These are phyloP conservation scores for Ananas comosus DNA, from an alignment of 176 grass and related monocot genomes.

Conservation along the genomic window DNA sequence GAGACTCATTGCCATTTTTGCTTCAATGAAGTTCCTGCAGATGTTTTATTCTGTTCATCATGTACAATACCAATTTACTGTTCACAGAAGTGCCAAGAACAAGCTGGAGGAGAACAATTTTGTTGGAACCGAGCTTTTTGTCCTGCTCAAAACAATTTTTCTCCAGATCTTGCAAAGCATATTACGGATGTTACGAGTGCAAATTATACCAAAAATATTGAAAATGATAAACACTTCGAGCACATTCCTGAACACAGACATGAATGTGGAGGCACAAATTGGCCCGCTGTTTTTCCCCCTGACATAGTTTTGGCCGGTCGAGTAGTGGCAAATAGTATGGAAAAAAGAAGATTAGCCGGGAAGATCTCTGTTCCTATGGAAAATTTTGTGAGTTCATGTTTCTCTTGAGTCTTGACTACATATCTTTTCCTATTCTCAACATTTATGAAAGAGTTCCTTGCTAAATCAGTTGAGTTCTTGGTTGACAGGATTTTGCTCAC, in stretches of 20 bases:
- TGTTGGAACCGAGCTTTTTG: slow-evolving; percentile 14
- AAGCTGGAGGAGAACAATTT: slow-evolving; percentile 35
- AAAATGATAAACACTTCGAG: slow-evolving; percentile 14
- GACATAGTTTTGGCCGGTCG: slow-evolving; percentile 89
- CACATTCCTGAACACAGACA: slow-evolving; percentile 66
- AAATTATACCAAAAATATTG: slow-evolving; percentile 12
- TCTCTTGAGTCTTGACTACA: neutral
- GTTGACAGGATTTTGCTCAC: slow-evolving; percentile 71
- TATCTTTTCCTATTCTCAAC: slow-evolving; percentile 9
- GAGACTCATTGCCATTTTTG: slow-evolving; percentile 81
- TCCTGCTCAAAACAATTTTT: slow-evolving; percentile 18
- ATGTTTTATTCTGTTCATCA: slow-evolving; percentile 51
- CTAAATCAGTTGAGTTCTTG: neutral
- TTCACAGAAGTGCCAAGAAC: slow-evolving; percentile 56
- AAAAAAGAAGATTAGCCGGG: slow-evolving; percentile 39
- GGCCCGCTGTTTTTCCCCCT: slow-evolving; percentile 82
- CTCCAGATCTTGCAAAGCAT: slow-evolving; percentile 30
- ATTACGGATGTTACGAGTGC: slow-evolving; percentile 29
- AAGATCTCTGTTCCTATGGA: slow-evolving; percentile 28
- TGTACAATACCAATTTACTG: slow-evolving; percentile 92
- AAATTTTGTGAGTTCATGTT: slow-evolving; percentile 44
- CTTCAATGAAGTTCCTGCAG: slow-evolving; percentile 61
- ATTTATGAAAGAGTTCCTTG: neutral
- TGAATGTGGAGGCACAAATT: slow-evolving; percentile 86
- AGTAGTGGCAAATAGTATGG: slow-evolving; percentile 44